These are phyloP conservation scores for Rhynchospora tenuis DNA, from an alignment of 176 grass and related monocot species.

Conservation along the genomic window DNA sequence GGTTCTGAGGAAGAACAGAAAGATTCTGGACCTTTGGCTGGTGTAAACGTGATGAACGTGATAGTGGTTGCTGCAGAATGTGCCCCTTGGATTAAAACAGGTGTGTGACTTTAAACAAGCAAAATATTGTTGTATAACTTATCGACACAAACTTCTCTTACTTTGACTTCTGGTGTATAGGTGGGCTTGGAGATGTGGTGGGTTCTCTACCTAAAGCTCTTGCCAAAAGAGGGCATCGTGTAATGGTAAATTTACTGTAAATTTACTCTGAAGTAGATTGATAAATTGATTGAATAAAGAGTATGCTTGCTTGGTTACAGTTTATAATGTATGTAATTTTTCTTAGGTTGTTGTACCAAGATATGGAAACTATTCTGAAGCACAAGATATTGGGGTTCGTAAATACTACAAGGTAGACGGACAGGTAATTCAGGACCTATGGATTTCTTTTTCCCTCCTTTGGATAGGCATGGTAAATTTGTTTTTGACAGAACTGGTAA, in stretches of 20 bases:
- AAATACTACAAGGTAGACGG: constrained; percentile 63
- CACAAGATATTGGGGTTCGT: constrained; percentile 53
- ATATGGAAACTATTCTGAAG: constrained; percentile 74
- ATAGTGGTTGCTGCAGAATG: constrained; percentile 87
- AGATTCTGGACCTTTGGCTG: constrained; percentile 52
- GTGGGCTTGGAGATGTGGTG: constrained; percentile 93
- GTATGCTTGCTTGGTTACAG: neutral
- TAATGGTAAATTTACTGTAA: constrained; percentile 70
- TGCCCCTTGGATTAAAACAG: constrained; percentile 89
- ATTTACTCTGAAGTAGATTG: neutral
- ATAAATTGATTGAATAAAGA: constrained; percentile 8
- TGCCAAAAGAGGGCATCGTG: constrained; percentile 92
- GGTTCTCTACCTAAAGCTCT: constrained; percentile 92
- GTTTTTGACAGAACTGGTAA: neutral
- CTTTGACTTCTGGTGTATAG: constrained; percentile 38
- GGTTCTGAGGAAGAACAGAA: constrained; percentile 34
- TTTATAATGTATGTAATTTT: constrained; percentile 8
- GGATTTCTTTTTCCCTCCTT: neutral
- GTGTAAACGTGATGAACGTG: constrained; percentile 91
- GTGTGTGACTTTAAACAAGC: constrained; percentile 16
- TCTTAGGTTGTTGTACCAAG: constrained; percentile 74
- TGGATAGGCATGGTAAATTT: neutral
- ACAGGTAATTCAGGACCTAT: constrained; percentile 48
- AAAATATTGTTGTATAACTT: neutral
- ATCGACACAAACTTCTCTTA: neutral